Conservation (phyloP, 2,329 filamentous ascomycete genomes). For the Colletotrichum paranaense region DNA sequence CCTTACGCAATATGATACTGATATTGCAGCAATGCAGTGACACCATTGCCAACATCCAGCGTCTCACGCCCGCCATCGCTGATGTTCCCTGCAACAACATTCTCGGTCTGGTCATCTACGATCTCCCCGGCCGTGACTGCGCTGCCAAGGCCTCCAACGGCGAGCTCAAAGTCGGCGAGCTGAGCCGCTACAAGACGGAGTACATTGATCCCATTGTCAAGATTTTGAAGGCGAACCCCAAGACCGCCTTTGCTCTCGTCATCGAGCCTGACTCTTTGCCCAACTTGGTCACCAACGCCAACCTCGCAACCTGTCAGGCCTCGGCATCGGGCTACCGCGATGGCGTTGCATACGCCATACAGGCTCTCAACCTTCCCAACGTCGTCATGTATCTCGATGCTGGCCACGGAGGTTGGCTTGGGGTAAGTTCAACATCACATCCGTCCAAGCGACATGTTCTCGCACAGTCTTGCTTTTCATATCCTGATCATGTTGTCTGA, state of each 20-base stretch:
- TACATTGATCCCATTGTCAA: slow-evolving; percentile 61
- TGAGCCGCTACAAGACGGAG: slow-evolving; percentile 54
- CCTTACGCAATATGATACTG: neutral
- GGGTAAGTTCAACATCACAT: slow-evolving; percentile 39
- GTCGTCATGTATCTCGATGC: slow-evolving; percentile 74
- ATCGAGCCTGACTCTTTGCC: slow-evolving; percentile 72
- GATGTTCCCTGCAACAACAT: slow-evolving; percentile 51
- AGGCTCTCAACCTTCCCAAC: slow-evolving; percentile 68
- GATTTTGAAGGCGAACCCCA: slow-evolving; percentile 64
- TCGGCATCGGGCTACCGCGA: slow-evolving; percentile 66
- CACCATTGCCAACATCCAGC: slow-evolving; percentile 50
- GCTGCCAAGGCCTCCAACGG: slow-evolving; percentile 73
- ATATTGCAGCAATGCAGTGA: slow-evolving; percentile 41
- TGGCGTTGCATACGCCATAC: slow-evolving; percentile 66
- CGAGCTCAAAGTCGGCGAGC: slow-evolving; percentile 66
- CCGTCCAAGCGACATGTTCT: neutral
- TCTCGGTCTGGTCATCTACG: slow-evolving; percentile 68
- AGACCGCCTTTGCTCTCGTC: slow-evolving; percentile 55
- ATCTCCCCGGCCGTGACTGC: slow-evolving; percentile 73
- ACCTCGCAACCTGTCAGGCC: slow-evolving; percentile 63
- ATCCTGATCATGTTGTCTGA: neutral
- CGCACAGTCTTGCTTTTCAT: neutral
- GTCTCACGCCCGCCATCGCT: slow-evolving; percentile 48
- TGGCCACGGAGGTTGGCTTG: slow-evolving; percentile 73
- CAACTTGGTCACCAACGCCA: slow-evolving; percentile 71